Evolutionary conservation across 2,329 filamentous ascomycete species (phyloP).

Genomic region (Pseudogymnoascus sp.): DNA sequence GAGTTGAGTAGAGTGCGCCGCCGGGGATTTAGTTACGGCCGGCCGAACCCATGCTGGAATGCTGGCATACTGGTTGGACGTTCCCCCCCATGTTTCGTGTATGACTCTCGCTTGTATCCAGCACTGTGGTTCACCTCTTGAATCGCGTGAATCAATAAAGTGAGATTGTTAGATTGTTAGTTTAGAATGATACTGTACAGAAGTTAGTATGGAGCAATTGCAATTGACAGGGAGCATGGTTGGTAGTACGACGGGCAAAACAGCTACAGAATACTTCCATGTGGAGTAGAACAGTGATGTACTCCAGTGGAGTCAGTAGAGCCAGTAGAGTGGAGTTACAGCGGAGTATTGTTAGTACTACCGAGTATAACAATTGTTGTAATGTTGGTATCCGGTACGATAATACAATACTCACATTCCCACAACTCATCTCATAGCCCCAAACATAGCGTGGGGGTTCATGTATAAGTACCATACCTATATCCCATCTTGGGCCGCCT

Average conservation of each 20-base stretch:
- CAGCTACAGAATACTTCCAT: too few species aligned
- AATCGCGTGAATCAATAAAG: constrained; percentile 1
- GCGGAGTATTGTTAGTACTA: neutral
- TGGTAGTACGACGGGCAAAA: neutral
- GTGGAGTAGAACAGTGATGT: too few species aligned
- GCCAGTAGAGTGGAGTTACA: neutral
- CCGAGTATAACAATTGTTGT: neutral
- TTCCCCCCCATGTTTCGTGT: neutral
- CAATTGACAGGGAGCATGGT: neutral
- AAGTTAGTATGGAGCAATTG: neutral
- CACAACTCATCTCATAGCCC: neutral
- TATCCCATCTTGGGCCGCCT: neutral
- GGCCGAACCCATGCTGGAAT: neutral
- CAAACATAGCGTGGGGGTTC: constrained; percentile 2
- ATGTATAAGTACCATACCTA: neutral
- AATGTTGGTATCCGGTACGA: neutral
- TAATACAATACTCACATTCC: neutral
- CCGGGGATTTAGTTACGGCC: neutral
- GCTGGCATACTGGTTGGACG: neutral
- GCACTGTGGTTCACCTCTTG: neutral
- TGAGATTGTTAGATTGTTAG: neutral
- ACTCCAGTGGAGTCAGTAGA: too few species aligned
- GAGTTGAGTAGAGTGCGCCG: too few species aligned
- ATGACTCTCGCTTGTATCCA: neutral
- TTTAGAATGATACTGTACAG: too few species aligned